phyloP scores from a whole-genome alignment of 352 stramenopile genomes.

The Stephanocyclus meneghinianus region DNA sequence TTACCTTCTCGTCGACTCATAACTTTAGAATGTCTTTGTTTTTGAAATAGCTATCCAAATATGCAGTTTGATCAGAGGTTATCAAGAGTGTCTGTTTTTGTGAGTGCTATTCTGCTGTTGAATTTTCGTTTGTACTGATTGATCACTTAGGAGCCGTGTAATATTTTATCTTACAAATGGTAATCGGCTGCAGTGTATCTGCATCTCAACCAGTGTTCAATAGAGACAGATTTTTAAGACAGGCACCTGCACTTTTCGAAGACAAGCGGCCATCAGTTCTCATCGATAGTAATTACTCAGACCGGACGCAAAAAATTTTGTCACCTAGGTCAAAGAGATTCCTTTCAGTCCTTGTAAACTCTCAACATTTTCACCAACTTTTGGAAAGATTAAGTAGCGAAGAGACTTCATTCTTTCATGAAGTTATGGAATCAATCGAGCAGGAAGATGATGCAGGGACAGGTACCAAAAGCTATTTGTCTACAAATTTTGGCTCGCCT shows the following conservation, averaged over 20 bases:
- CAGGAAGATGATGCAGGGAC: constrained; percentile 27
- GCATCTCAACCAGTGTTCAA: constrained; percentile 80
- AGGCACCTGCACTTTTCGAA: constrained; percentile 76
- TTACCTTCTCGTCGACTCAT: neutral
- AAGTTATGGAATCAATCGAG: constrained; percentile 79
- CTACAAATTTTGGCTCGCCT: constrained; percentile 47
- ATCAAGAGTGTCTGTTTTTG: constrained; percentile 80
- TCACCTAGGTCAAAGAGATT: constrained; percentile 78
- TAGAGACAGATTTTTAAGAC: constrained; percentile 80
- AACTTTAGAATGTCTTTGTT: neutral
- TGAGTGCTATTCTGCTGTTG: neutral
- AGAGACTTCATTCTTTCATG: constrained; percentile 74
- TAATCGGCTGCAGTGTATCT: constrained; percentile 34
- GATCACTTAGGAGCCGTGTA: neutral
- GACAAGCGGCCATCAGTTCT: constrained; percentile 52
- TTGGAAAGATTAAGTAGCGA: constrained; percentile 71
- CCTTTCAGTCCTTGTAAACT: constrained; percentile 77
- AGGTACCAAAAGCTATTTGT: constrained; percentile 37
- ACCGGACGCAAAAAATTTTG: constrained; percentile 54
- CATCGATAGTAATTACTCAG: constrained; percentile 34
- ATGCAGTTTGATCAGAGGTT: constrained; percentile 75
- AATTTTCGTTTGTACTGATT: neutral
- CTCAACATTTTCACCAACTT: constrained; percentile 81
- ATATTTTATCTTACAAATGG: neutral
- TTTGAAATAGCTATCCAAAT: constrained; percentile 67